These are phyloP conservation scores for Pyricularia grisea DNA, from an alignment of 2,329 filamentous ascomycete species.

Conservation along the genomic window DNA sequence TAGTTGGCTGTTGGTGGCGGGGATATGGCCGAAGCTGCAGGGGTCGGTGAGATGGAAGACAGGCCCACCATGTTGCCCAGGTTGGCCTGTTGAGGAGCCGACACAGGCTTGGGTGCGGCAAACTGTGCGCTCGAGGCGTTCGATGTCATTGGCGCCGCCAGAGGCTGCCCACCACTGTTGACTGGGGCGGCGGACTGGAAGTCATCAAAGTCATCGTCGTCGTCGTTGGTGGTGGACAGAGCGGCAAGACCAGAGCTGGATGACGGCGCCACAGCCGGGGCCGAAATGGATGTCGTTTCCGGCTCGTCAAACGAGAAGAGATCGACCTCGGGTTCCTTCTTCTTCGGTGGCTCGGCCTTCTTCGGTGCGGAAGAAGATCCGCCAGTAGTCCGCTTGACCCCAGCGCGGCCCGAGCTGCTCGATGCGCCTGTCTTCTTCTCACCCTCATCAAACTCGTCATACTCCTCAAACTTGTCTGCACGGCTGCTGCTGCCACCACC, in stretches of 20 bases:
- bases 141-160: slow-evolving; percentile 38
- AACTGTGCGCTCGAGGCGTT: slow-evolving; percentile 57
- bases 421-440: slow-evolving; percentile 34
- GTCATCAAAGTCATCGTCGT: slow-evolving; percentile 94
- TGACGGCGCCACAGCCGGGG: slow-evolving; percentile 32
- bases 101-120: slow-evolving; percentile 74
- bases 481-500: slow-evolving; percentile 44
- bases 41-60: slow-evolving; percentile 69
- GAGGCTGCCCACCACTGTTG: slow-evolving; percentile 28
- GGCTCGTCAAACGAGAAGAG: slow-evolving; percentile 84
- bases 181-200: slow-evolving; percentile 79
- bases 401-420: slow-evolving; percentile 35
- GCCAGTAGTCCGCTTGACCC: slow-evolving; percentile 35
- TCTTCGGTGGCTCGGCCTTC: slow-evolving; percentile 66
- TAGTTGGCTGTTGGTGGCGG: slow-evolving; percentile 51
- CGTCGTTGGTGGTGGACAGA: slow-evolving; percentile 50
- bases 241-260: slow-evolving; percentile 36
- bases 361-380: slow-evolving; percentile 27
- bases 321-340: slow-evolving; percentile 83
- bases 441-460: slow-evolving; percentile 89
- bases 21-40: slow-evolving; percentile 39
- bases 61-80: slow-evolving; percentile 72
- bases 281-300: slow-evolving; percentile 34
- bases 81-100: slow-evolving; percentile 71
- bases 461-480: slow-evolving; percentile 83